Conservation (phyloP, 306 rosid genomes). For the Mimosa pudica region DNA sequence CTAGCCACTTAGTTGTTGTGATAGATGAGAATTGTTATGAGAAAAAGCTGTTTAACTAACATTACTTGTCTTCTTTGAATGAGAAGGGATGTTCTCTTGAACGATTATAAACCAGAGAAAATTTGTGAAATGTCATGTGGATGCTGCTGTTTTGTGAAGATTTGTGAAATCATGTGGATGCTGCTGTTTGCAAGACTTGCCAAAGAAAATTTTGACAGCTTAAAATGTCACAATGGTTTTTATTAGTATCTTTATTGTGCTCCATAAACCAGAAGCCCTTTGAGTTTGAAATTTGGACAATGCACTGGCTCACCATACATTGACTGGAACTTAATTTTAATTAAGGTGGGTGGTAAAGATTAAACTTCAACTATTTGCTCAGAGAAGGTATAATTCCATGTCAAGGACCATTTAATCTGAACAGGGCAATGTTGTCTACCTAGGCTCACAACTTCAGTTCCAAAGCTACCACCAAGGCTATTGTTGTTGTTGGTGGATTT, state of each 20-base stretch:
- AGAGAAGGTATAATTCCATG: background rate
- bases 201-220: background rate
- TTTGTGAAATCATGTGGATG: background rate
- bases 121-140: no score
- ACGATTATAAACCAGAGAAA: no score
- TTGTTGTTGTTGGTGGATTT: background rate
- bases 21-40: background rate
- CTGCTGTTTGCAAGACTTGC: background rate
- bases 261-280: background rate
- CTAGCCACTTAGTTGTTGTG: background rate
- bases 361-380: background rate
- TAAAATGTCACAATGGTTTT: background rate
- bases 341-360: background rate
- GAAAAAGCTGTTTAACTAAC: slow-evolving; percentile 2
- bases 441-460: background rate
- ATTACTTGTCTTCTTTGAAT: background rate
- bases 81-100: background rate
- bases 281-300: background rate
- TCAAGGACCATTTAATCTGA: background rate
- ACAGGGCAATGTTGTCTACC: background rate
- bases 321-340: background rate
- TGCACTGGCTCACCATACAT: background rate
- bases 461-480: background rate
- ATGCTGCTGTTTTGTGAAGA: slow-evolving; percentile 3
- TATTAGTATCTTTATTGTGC: background rate